Evolutionary conservation across 176 grass and related monocot genomes (phyloP).

Genomic region (Cenchrus fungigraminus): DNA sequence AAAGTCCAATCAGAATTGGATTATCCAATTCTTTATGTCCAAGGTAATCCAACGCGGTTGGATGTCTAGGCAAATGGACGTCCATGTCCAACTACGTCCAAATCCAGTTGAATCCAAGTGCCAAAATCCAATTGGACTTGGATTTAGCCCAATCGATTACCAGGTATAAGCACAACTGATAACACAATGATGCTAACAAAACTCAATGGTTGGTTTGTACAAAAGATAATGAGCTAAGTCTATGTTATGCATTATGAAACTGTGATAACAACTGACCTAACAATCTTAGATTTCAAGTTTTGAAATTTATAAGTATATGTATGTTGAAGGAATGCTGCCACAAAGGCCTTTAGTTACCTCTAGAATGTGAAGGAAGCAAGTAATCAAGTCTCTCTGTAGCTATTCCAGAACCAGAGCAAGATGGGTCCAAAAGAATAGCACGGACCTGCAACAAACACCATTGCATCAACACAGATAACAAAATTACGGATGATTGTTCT

Average conservation of each 20-base stretch:
- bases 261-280: background rate
- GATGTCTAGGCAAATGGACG: too few relatives aligned
- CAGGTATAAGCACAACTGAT: background rate
- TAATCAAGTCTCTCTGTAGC: conserved; percentile 87
- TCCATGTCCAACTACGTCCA: too few relatives aligned
- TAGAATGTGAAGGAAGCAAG: conserved; percentile 78
- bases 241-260: too few relatives aligned
- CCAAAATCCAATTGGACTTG: too few relatives aligned
- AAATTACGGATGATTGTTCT: conserved; percentile 7
- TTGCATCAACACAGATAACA: background rate
- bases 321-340: background rate
- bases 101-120: too few relatives aligned
- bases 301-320: background rate
- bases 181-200: background rate
- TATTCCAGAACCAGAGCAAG: conserved; percentile 96
- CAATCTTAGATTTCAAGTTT: background rate
- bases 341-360: conserved; percentile 56
- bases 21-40: too few relatives aligned
- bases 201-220: background rate
- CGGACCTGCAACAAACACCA: conserved; percentile 57
- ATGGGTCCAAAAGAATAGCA: conserved; percentile 89
- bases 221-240: background rate
- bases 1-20: too few relatives aligned
- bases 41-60: too few relatives aligned
- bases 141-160: too few relatives aligned